phyloP scores from a whole-genome alignment of 2,329 filamentous ascomycete species.

The Dactylella cylindrospora region DNA sequence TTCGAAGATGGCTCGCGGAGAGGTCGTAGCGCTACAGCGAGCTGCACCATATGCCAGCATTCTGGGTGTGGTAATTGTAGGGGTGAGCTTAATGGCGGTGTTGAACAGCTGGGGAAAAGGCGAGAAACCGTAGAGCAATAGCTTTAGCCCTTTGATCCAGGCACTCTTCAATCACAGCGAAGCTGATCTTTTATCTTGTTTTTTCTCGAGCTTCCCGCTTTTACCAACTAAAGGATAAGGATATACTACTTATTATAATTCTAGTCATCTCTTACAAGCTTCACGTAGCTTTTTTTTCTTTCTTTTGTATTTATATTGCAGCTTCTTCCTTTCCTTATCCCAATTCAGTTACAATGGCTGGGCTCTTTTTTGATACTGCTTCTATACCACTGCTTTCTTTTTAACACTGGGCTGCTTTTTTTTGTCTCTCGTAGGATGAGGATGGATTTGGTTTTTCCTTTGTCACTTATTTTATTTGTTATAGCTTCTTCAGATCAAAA shows the following conservation, averaged over 20 bases:
- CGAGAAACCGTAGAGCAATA: conserved; percentile 50
- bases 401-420: conserved; percentile 16
- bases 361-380: conserved; percentile 4
- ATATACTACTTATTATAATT: background rate
- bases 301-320: conserved; percentile 44
- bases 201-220: background rate
- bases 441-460: conserved; percentile 22
- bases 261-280: background rate
- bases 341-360: background rate
- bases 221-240: background rate
- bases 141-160: conserved; percentile 3
- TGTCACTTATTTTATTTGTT: conserved; percentile 8
- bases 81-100: conserved; percentile 82
- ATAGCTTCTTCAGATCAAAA: background rate
- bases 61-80: conserved; percentile 76
- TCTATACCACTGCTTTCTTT: conserved; percentile 17
- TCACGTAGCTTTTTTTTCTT: conserved; percentile 11
- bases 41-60: conserved; percentile 77
- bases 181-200: background rate
- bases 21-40: conserved; percentile 54
- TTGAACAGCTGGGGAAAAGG: conserved; percentile 76
- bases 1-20: conserved; percentile 49
- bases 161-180: background rate
- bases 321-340: conserved; percentile 25
- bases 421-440: conserved; percentile 2